These are phyloP conservation scores for Dionaea muscipula DNA, from an alignment of 179 eudicot genomes.

Conservation along the genomic window DNA sequence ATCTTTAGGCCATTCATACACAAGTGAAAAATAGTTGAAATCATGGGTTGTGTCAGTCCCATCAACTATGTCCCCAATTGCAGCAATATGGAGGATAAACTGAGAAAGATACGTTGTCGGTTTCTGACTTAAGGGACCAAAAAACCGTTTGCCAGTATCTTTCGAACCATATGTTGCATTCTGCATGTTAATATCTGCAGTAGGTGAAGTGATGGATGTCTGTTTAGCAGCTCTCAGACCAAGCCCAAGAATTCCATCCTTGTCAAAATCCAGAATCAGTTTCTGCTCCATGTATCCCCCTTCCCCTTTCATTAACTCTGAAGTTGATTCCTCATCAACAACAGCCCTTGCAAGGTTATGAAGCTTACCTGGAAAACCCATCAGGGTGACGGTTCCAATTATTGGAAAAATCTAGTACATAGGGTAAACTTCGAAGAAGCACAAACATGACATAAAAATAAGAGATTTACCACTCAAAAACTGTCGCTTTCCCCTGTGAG, in stretches of 20 bases:
- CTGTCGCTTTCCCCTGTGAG: conserved; percentile 91
- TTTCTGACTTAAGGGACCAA: conserved; percentile 59
- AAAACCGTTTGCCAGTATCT: conserved; percentile 66
- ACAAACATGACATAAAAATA: background rate
- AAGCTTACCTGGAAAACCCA: conserved; percentile 56
- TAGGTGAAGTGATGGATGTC: conserved; percentile 22
- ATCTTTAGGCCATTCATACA: conserved; percentile 98
- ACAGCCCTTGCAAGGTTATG: conserved; percentile 96
- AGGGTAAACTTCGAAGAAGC: no score
- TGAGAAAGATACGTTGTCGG: conserved; percentile 83
- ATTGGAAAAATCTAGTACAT: no score
- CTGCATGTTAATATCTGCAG: conserved; percentile 37
- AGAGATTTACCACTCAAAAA: conserved; percentile 66
- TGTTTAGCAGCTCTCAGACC: conserved; percentile 55
- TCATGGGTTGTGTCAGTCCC: conserved; percentile 98
- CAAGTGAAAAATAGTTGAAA: conserved; percentile 88
- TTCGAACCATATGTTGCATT: conserved; percentile 48
- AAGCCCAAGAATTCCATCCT: conserved; percentile 66
- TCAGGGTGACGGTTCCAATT: background rate
- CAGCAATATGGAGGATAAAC: conserved; percentile 94
- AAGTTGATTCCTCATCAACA: conserved; percentile 79
- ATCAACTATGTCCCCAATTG: conserved; percentile 98
- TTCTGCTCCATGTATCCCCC: conserved; percentile 36
- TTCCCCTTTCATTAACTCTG: conserved; percentile 40
- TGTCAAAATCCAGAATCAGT: conserved; percentile 31